phyloP scores from a whole-genome alignment of 2,329 filamentous ascomycete species.

The Ophidiomyces ophidiicola region DNA sequence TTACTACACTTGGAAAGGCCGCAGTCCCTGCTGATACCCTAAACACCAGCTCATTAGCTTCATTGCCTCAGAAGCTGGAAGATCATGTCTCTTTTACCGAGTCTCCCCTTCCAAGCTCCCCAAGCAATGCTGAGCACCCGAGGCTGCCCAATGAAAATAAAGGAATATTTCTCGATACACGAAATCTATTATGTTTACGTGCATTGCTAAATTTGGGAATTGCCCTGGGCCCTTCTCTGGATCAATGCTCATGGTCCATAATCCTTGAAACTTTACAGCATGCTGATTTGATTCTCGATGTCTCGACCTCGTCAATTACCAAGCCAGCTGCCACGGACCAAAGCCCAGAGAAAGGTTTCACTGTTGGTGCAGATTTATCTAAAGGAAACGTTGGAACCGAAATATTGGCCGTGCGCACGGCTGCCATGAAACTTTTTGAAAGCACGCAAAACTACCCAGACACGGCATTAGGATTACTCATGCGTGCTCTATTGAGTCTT shows the following conservation, averaged over 20 bases:
- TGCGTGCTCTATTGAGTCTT: slow-evolving; percentile 62
- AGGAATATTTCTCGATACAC: slow-evolving; percentile 57
- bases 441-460: slow-evolving; percentile 87
- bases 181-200: slow-evolving; percentile 79
- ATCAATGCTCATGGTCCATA: slow-evolving; percentile 69
- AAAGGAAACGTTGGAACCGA: slow-evolving; percentile 61
- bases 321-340: slow-evolving; percentile 22
- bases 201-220: slow-evolving; percentile 93
- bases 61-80: slow-evolving; percentile 15
- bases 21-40: slow-evolving; percentile 67
- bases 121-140: slow-evolving; percentile 21
- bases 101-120: slow-evolving; percentile 18
- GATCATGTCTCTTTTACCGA: slow-evolving; percentile 21
- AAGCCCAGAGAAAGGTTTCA: slow-evolving; percentile 20
- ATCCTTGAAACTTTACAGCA: slow-evolving; percentile 85
- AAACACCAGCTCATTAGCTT: slow-evolving; percentile 17
- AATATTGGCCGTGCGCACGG: slow-evolving; percentile 76
- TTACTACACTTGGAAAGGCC: slow-evolving; percentile 86
- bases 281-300: slow-evolving; percentile 69
- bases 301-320: slow-evolving; percentile 20
- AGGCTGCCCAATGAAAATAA: slow-evolving; percentile 30
- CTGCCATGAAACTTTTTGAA: slow-evolving; percentile 74
- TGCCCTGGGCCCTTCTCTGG: slow-evolving; percentile 76
- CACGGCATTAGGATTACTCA: slow-evolving; percentile 62
- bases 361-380: slow-evolving; percentile 34